Evolutionary conservation across 208 protist species (phyloP).

Genomic region (Leishmania major): DNA sequence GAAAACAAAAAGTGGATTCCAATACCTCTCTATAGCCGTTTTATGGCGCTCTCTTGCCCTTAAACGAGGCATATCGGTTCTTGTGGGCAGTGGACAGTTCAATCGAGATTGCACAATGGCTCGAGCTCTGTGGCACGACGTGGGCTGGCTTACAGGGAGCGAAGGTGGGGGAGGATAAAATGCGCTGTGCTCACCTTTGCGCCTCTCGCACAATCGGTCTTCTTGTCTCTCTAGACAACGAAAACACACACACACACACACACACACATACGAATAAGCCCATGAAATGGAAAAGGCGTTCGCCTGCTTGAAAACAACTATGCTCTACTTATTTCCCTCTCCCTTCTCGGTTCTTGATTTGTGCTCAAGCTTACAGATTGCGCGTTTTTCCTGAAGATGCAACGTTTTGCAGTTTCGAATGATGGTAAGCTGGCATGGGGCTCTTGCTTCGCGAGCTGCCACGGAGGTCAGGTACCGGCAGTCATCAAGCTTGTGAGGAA

Average conservation of each 20-base stretch:
- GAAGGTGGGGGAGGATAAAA: not conserved
- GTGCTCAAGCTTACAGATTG: not conserved
- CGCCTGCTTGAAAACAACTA: not conserved
- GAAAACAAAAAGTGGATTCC: not conserved
- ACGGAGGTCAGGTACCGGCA: slow-evolving; percentile 19
- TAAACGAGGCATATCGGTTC: not conserved
- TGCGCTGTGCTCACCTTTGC: not conserved
- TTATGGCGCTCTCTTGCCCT: not conserved
- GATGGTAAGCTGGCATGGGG: slow-evolving; percentile 26
- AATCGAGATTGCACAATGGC: not conserved
- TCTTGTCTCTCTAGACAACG: too few relatives aligned
- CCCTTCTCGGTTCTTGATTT: not conserved
- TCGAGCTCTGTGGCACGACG: not conserved
- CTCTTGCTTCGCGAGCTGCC: slow-evolving; percentile 26
- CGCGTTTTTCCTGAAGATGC: slow-evolving; percentile 7
- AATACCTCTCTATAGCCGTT: not conserved
- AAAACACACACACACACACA: not conserved
- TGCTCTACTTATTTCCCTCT: not conserved
- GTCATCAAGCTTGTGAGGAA: slow-evolving; percentile 18
- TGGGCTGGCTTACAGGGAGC: not conserved
- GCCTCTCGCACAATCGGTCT: not conserved
- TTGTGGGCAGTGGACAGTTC: not conserved
- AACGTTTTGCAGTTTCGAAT: slow-evolving; percentile 7
- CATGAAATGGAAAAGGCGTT: not conserved
- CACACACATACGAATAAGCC: not conserved